phyloP scores from a whole-genome alignment of 371 early-diverging fungal species.

The Mucor mucedo region DNA sequence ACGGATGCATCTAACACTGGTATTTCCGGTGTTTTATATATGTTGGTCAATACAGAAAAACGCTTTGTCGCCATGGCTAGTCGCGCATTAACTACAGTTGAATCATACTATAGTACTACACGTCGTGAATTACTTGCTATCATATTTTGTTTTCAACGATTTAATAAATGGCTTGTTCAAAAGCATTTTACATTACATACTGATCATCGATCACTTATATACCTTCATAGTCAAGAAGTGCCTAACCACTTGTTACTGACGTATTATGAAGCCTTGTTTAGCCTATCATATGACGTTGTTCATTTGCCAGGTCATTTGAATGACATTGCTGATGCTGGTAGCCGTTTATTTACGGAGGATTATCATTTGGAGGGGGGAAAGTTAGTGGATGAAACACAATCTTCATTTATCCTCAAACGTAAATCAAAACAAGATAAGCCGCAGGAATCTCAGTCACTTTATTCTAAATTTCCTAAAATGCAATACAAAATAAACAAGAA shows the following conservation, averaged over 20 bases:
- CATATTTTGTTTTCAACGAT: not conserved
- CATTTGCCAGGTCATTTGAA: conserved; percentile 1
- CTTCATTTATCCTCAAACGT: too few relatives aligned
- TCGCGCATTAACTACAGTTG: not conserved
- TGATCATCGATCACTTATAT: conserved; percentile 1
- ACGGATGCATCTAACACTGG: conserved; percentile 12
- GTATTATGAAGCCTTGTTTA: conserved; percentile 5
- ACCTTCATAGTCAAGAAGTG: not conserved
- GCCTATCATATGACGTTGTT: not conserved
- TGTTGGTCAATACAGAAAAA: not conserved
- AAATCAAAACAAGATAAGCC: too few relatives aligned
- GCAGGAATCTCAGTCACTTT: too few relatives aligned
- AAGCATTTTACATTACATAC: not conserved
- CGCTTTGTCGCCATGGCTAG: conserved; percentile 10
- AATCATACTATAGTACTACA: conserved; percentile 1
- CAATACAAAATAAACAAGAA: too few relatives aligned
- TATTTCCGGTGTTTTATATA: conserved; percentile 9
- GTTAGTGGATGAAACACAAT: not conserved
- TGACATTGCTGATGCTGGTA: conserved; percentile 5
- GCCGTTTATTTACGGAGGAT: conserved; percentile 1
- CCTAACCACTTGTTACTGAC: conserved; percentile 1
- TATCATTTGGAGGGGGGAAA: not conserved
- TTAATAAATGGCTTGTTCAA: conserved; percentile 3
- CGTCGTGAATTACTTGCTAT: conserved; percentile 2
- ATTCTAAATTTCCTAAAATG: too few relatives aligned